Percentiles rank a stretch among this genome's conserved stretches.
phyloP scores from a whole-genome alignment of 78 protist species.

The Speleostelium caveatum region DNA sequence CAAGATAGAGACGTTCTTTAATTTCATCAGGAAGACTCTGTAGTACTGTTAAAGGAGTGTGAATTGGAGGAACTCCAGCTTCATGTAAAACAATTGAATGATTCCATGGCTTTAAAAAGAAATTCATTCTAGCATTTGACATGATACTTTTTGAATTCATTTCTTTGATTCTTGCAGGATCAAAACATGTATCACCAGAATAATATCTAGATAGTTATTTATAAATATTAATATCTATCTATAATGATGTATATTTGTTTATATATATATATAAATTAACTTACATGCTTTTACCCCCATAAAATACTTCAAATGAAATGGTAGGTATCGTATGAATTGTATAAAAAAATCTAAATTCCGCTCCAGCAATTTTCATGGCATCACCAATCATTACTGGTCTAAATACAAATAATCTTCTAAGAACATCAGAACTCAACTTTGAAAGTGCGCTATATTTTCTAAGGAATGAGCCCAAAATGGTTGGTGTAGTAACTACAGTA shows the following conservation, averaged over 20 bases:
- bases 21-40: slow-evolving; percentile 43
- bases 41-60: slow-evolving; percentile 81
- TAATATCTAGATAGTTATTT: slow-evolving; percentile 31
- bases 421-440: slow-evolving; percentile 18
- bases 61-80: slow-evolving; percentile 90
- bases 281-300: slow-evolving; percentile 76
- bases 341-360: slow-evolving; percentile 80
- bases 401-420: slow-evolving; percentile 74
- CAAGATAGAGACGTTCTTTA: slow-evolving; percentile 48
- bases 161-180: slow-evolving; percentile 65
- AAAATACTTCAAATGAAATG: slow-evolving; percentile 68
- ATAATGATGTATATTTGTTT: neutral
- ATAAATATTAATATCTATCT: neutral
- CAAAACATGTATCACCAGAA: slow-evolving; percentile 77
- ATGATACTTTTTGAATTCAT: slow-evolving; percentile 47
- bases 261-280: neutral
- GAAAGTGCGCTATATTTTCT: slow-evolving; percentile 83
- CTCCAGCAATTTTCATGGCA: slow-evolving; percentile 77
- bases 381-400: slow-evolving; percentile 83
- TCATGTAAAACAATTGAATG: slow-evolving; percentile 86
- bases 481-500: slow-evolving; percentile 85
- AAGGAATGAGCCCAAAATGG: slow-evolving; percentile 78
- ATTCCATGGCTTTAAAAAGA: slow-evolving; percentile 81
- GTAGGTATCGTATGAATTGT: slow-evolving; percentile 88
- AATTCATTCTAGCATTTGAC: slow-evolving; percentile 61